Evolutionary conservation across 768 basidiomycete genomes (phyloP).

Genomic region (Suillus spraguei): DNA sequence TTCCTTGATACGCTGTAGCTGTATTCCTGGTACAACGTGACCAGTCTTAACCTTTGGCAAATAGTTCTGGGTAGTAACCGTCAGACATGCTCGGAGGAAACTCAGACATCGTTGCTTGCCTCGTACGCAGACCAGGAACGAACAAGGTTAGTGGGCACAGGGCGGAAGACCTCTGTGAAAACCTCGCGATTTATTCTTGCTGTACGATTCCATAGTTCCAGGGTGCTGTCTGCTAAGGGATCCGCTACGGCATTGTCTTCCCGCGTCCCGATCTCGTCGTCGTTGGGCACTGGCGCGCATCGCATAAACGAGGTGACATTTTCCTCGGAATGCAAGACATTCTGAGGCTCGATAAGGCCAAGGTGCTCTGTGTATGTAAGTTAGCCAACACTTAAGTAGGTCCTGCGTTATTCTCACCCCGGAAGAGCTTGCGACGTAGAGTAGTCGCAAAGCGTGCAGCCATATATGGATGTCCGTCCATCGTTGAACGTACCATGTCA

Average conservation of each 20-base stretch:
- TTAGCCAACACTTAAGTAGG: constrained; percentile 13
- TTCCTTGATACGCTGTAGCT: constrained; percentile 71
- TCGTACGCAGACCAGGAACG: constrained; percentile 79
- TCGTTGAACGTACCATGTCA: constrained; percentile 70
- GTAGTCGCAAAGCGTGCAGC: constrained; percentile 83
- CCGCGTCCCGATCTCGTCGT: constrained; percentile 57
- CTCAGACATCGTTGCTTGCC: constrained; percentile 40
- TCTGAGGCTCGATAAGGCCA: constrained; percentile 81
- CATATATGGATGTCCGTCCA: constrained; percentile 76
- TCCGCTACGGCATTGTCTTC: constrained; percentile 78
- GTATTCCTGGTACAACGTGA: constrained; percentile 74
- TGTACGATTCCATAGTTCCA: constrained; percentile 64
- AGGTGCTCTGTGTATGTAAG: constrained; percentile 70
- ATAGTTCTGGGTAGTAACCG: constrained; percentile 55
- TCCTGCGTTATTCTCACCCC: constrained; percentile 48
- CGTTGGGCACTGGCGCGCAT: constrained; percentile 71
- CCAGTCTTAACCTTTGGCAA: constrained; percentile 78
- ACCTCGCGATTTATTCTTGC: constrained; percentile 82
- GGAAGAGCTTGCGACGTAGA: constrained; percentile 80
- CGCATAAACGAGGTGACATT: constrained; percentile 65
- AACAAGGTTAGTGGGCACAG: constrained; percentile 85
- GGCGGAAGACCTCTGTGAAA: constrained; percentile 84
- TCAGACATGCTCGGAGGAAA: constrained; percentile 6
- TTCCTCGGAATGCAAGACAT: constrained; percentile 40
- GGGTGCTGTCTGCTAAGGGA: constrained; percentile 65